Base-by-base conservation (phyloP, 768 basidiomycete species). In the Heimioporus sp. region DNA sequence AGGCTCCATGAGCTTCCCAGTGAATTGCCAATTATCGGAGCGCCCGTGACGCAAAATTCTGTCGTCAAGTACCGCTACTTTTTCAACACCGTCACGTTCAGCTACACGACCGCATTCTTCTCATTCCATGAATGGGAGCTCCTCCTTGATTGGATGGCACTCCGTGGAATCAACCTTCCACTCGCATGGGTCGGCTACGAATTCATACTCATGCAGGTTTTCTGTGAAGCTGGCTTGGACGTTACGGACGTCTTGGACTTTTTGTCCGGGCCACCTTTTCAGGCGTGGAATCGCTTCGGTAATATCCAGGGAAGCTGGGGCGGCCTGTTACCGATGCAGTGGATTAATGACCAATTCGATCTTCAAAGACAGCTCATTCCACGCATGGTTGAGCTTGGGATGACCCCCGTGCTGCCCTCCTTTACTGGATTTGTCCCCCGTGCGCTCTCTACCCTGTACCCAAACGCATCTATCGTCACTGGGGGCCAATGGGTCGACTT, bases 41-140 rank as follows among this genome's bases (percentile, higher is more conserved):
- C 55, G 4, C 63, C 68, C 0, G 46, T 75, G 43, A 68, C 65
- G 9, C 67, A 55, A 36, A 65, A 49, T 20, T 60, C 74, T 1
- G 55, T 75, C 43, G 73, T 74, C 21, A 66, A 71, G 11, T 73
- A 72, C 50, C 64, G 74, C 49, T 75, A 74, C 55, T 68, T 74
- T 48, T 71, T 75, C 62, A 75, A 76, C 55, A 75, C 71, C 11
- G 74, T 75, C 57, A 75, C 74, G 1, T 76, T 74, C 54, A 64
- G 62, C 52, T 74, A 76, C 54, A 74, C 73, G 1, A 60, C 72
- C n/a, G 66, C 71, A 2, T 76, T 74, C 53, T 75, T 72, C 62
- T 44, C 60, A 16, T 74, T 73, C 34, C 55, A 70, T 0, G 64
- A 76, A 46, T 76, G 75, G 73, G 63, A 62, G 10, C 55, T 70